These are phyloP conservation scores for Mycena rebaudengoi DNA, from an alignment of 768 basidiomycete species.

Conservation along the genomic window DNA sequence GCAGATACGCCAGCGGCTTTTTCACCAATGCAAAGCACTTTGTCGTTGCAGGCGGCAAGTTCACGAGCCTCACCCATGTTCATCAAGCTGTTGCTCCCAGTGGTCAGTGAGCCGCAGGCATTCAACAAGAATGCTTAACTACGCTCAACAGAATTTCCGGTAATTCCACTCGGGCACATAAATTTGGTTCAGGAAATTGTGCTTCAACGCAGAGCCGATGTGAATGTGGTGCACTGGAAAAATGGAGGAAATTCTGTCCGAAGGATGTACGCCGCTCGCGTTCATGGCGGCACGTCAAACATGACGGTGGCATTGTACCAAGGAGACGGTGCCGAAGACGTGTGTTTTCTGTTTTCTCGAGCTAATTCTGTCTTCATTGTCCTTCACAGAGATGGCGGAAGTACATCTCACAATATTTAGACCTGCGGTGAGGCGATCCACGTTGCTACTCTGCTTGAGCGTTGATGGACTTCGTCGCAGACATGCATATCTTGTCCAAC, in stretches of 20 bases:
- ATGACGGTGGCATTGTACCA: background rate
- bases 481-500: background rate
- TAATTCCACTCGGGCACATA: too few relatives aligned
- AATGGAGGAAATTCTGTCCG: too few relatives aligned
- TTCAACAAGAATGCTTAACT: too few relatives aligned
- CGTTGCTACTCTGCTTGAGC: background rate
- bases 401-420: background rate
- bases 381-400: background rate
- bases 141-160: too few relatives aligned
- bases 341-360: background rate
- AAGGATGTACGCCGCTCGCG: background rate
- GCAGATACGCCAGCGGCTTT: background rate
- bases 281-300: too few relatives aligned
- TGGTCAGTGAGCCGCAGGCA: too few relatives aligned
- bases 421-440: background rate
- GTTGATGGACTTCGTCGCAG: background rate
- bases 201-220: too few relatives aligned
- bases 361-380: background rate
- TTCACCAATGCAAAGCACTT: background rate
- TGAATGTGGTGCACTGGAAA: too few relatives aligned
- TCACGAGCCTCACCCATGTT: too few relatives aligned
- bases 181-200: too few relatives aligned
- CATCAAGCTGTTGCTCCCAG: too few relatives aligned
- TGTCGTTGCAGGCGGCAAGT: conserved; percentile 3
- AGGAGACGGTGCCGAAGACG: background rate